Evolutionary conservation across 495 filamentous ascomycete genomes (phyloP), one percentile per base, ranked within the genome.

Genomic region (Xylaria castorea): DNA sequence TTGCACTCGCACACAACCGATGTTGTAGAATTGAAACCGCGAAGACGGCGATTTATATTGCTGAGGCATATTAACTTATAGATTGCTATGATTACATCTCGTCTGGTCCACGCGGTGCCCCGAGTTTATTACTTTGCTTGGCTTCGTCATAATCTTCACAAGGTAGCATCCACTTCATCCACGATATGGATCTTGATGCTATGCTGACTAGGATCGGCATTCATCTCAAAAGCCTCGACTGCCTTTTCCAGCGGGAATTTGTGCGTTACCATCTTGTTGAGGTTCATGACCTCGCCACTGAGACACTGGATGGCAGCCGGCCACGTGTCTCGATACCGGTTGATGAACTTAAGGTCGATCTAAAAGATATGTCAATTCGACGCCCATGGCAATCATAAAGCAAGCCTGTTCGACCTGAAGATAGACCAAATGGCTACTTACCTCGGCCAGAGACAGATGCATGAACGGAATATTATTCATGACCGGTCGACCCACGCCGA

Each of bases 381-480:
- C 3, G 25, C 62, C 27, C 71, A 44, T 40, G 38, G 46, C 40
- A 73, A 51, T 50, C n/a, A 38, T 65, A 50, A n/a, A 62, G 18
- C 22, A 38, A 74, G 48, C 36, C 36, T 70, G 5, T 48, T 64
- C 8, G 70, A 72, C 46, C 20, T 20, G 20, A 44, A n/a, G 22
- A 20, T 1, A 25, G n/a, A 58, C n/a, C 1, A 16, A 5, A 30
- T 12, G 27, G 60, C 16, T 48, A 71, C 80, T 73, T 51, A 81
- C 82, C 79, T 91, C 89, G 8, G 88, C 85, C 38, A 91, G 73
- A 16, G 86, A 89, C 62, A 91, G 74, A 73, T 90, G 89, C 90
- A 91, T 91, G 74, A 91, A 92, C 0, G 89, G 90, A 18, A 91
- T 71, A 51, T 90, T 89, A 74, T 90, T 88, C 85, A 91, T 88